Percentiles rank a stretch among this genome's conserved stretches.
These are phyloP conservation scores for Suhomyces yuchorum DNA, from an alignment of 1,139 yeast genomes.

Conservation along the genomic window DNA sequence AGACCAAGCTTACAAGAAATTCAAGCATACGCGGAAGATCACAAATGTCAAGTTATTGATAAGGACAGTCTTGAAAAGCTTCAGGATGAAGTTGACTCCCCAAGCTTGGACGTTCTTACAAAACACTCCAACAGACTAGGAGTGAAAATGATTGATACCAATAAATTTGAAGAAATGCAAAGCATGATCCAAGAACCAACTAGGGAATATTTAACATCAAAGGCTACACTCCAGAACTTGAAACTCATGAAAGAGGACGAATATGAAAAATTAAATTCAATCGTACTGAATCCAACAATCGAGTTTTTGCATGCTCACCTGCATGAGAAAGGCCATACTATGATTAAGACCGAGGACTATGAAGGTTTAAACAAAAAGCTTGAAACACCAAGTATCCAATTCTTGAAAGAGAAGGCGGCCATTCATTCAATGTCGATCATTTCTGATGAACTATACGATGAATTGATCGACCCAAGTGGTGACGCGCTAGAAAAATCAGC, in stretches of 20 bases:
- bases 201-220: slow-evolving; percentile 21
- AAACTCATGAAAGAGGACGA: slow-evolving; percentile 14
- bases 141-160: slow-evolving; percentile 7
- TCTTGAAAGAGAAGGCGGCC: slow-evolving; percentile 25
- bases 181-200: slow-evolving; percentile 25
- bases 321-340: slow-evolving; percentile 17
- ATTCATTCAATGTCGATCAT: slow-evolving; percentile 24
- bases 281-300: slow-evolving; percentile 24
- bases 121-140: slow-evolving; percentile 11
- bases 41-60: slow-evolving; percentile 9
- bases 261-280: slow-evolving; percentile 13
- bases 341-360: slow-evolving; percentile 26
- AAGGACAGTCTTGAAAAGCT: slow-evolving; percentile 6
- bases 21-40: slow-evolving; percentile 9
- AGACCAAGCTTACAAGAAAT: slow-evolving; percentile 17
- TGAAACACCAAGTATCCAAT: slow-evolving; percentile 16
- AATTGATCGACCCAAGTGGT: slow-evolving; percentile 23
- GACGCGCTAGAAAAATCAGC: slow-evolving; percentile 20
- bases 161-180: slow-evolving; percentile 7
- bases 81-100: slow-evolving; percentile 7
- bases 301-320: slow-evolving; percentile 23
- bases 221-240: slow-evolving; percentile 9
- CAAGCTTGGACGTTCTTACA: slow-evolving; percentile 14
- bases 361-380: slow-evolving; percentile 12
- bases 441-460: slow-evolving; percentile 23